These are phyloP conservation scores for Hymenoscyphus fraxineus DNA, from an alignment of 2,329 filamentous ascomycete genomes.

Conservation along the genomic window DNA sequence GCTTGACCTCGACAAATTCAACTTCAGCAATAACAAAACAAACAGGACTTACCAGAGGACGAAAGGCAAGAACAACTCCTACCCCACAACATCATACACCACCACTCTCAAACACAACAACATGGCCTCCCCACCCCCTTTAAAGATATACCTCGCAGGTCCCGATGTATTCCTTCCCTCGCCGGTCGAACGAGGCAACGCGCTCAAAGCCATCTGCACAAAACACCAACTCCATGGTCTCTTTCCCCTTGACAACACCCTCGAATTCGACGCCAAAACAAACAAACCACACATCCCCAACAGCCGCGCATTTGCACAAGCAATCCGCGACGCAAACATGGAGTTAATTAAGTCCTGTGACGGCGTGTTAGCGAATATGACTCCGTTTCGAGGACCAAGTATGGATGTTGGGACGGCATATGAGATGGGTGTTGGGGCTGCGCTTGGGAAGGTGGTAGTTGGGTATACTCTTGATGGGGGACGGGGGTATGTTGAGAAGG, in stretches of 20 bases:
- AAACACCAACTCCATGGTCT: slow-evolving; percentile 21
- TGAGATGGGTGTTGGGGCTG: slow-evolving; percentile 28
- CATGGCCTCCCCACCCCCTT: background rate
- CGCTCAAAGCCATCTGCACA: slow-evolving; percentile 23
- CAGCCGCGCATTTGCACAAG: slow-evolving; percentile 17
- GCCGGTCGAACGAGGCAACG: slow-evolving; percentile 18
- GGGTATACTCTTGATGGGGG: slow-evolving; percentile 21
- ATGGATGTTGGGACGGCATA: slow-evolving; percentile 30
- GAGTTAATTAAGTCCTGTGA: slow-evolving; percentile 22
- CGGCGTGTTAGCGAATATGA: slow-evolving; percentile 27
- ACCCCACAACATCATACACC: too few relatives aligned
- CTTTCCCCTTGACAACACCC: slow-evolving; percentile 26
- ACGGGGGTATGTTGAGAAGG: slow-evolving; percentile 23
- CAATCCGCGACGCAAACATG: slow-evolving; percentile 27
- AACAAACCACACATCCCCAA: slow-evolving; percentile 11
- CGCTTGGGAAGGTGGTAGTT: slow-evolving; percentile 24
- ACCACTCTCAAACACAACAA: too few relatives aligned
- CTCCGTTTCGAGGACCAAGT: slow-evolving; percentile 25
- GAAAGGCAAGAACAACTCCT: too few relatives aligned
- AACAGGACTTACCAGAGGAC: too few relatives aligned
- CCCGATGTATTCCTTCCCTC: slow-evolving; percentile 27
- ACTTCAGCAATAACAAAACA: too few relatives aligned
- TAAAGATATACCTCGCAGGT: slow-evolving; percentile 28
- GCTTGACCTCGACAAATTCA: too few relatives aligned
- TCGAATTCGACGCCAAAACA: background rate